These are phyloP conservation scores for Suhomyces atakaporum DNA, from an alignment of 1,139 yeast genomes.

Conservation along the genomic window DNA sequence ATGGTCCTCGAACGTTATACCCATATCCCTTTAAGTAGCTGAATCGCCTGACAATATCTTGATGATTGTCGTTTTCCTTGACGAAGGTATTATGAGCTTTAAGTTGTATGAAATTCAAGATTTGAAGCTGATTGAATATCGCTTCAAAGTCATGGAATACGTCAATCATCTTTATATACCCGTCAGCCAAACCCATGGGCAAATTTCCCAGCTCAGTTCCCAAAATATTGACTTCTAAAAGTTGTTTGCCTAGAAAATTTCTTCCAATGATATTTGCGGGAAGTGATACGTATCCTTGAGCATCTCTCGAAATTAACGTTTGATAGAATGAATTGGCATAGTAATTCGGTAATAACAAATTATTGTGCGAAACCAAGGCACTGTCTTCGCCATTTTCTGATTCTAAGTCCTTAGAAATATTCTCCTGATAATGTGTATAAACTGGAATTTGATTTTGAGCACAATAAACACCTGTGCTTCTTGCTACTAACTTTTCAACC, in stretches of 20 bases:
- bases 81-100: constrained; percentile 14
- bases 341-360: constrained; percentile 38
- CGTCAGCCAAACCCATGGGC: constrained; percentile 32
- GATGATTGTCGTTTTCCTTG: constrained; percentile 10
- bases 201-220: constrained; percentile 16
- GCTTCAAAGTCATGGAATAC: constrained; percentile 27
- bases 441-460: constrained; percentile 31
- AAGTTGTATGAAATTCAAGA: constrained; percentile 29
- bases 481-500: constrained; percentile 27
- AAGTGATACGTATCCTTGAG: constrained; percentile 35
- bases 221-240: constrained; percentile 12
- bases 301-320: constrained; percentile 39
- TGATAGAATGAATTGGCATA: constrained; percentile 38
- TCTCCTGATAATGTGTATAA: constrained; percentile 23
- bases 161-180: constrained; percentile 29
- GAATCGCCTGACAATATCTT: constrained; percentile 18
- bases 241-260: constrained; percentile 28
- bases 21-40: constrained; percentile 37
- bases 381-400: constrained; percentile 20
- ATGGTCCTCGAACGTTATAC: constrained; percentile 39
- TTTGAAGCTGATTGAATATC: constrained; percentile 43
- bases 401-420: constrained; percentile 13
- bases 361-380: constrained; percentile 40
- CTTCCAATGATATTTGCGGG: constrained; percentile 37
- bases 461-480: constrained; percentile 29